Base-by-base conservation (phyloP, 805 yeast species). In the Suhomyces sp. region DNA sequence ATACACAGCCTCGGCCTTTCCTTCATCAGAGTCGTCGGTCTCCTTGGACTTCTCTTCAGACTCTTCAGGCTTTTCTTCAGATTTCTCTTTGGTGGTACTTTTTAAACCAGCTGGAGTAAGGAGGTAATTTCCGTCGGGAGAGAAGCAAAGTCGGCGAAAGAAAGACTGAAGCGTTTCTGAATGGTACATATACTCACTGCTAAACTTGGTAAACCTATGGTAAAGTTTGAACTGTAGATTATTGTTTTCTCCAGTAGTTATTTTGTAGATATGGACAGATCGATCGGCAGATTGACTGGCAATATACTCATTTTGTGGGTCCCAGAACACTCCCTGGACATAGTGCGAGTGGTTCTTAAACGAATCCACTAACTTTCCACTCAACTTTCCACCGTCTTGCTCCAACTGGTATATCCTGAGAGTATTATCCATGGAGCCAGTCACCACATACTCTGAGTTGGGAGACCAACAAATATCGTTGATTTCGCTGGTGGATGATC, bases 301-400 rank as follows among this genome's bases (percentile, higher is more conserved):
- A 5, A 94, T 68, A 59, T 69, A 90, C 66, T 87, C 83, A 57
- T 87, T 84, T 50, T 74, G 65, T 6, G 99, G 99, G 66, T 94
- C 99, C 98, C 98, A 94, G 0, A 87, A 77, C 5, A 94, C 93
- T 2, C 99, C 99, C 69, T 94, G 99, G 2, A 94, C 96, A 61
- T 90, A 93, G 67, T 92, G 97, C 46, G 76, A 74, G 68, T 94
- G 98, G 53, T 88, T 90, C 5, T 82, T 82, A 54, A 86, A 74
- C 58, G 83, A 2, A 77, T 77, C 1, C 66, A 50, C 46, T 13
- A 53, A 27, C 26, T 36, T 42, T 9, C 53, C 57, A 2, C 47
- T 26, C 38, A 51, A 8, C 36, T 45, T 52, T 15, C 19, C 36
- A 9, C 36, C 13, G 5, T 24, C 38, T 3, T 10, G 7, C 24